Evolutionary conservation across 441 rosid genomes (phyloP).

Genomic region (Macaranga tanarius): DNA sequence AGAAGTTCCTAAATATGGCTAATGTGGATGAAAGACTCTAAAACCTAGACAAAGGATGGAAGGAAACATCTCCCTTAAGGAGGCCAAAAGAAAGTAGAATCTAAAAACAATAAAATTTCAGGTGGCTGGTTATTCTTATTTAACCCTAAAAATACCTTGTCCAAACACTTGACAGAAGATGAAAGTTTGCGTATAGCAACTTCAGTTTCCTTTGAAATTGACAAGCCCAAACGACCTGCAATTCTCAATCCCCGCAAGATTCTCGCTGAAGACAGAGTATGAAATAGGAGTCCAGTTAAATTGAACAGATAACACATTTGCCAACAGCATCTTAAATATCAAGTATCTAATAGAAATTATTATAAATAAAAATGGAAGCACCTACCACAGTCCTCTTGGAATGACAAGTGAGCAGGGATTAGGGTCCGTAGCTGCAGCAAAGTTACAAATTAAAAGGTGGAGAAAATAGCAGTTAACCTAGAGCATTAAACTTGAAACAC

Average conservation of each 20-base stretch:
- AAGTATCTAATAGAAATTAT: slow-evolving; percentile 4
- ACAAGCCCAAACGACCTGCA: slow-evolving; percentile 80
- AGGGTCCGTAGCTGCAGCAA: slow-evolving; percentile 70
- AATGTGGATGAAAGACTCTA: background rate
- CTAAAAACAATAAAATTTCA: slow-evolving; percentile 14
- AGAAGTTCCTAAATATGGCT: background rate
- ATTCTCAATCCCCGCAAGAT: slow-evolving; percentile 88
- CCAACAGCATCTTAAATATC: slow-evolving; percentile 22
- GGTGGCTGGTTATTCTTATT: slow-evolving; percentile 17
- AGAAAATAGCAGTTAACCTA: slow-evolving; percentile 14
- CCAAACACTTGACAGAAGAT: slow-evolving; percentile 53
- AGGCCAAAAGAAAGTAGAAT: slow-evolving; percentile 4
- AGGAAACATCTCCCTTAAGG: background rate
- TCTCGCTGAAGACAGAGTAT: slow-evolving; percentile 59
- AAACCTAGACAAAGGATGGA: background rate
- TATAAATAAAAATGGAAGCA: slow-evolving; percentile 29
- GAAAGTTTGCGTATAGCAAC: slow-evolving; percentile 60
- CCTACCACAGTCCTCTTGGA: slow-evolving; percentile 87
- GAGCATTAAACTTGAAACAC: slow-evolving; percentile 15
- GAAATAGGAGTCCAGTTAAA: slow-evolving; percentile 15
- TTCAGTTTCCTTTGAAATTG: slow-evolving; percentile 65
- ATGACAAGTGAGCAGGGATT: slow-evolving; percentile 72
- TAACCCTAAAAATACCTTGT: slow-evolving; percentile 51
- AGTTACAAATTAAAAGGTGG: slow-evolving; percentile 12
- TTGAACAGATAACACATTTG: slow-evolving; percentile 17